phyloP scores from a whole-genome alignment of 2,329 filamentous ascomycete genomes.

The Tolypocladium album region DNA sequence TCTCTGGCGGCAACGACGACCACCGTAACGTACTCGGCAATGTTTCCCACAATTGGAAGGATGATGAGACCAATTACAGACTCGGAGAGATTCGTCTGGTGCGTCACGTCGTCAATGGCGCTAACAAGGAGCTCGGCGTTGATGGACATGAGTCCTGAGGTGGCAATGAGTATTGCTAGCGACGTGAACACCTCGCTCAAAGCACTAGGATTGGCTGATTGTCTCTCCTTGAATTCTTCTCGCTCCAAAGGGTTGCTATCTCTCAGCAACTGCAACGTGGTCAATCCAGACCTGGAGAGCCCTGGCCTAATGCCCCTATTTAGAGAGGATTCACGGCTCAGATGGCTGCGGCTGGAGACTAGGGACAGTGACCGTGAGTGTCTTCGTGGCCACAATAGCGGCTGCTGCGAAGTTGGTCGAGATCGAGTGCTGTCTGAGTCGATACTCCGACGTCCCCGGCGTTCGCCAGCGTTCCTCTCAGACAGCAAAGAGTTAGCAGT shows the following conservation, averaged over 20 bases:
- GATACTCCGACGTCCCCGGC: constrained; percentile 1
- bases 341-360: constrained; percentile 8
- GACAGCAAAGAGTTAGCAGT: neutral
- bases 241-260: constrained; percentile 3
- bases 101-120: constrained; percentile 45
- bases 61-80: constrained; percentile 51
- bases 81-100: constrained; percentile 37
- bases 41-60: constrained; percentile 51
- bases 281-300: constrained; percentile 8
- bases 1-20: constrained; percentile 48
- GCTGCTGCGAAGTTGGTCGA: constrained; percentile 9
- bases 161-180: constrained; percentile 37
- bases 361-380: constrained; percentile 16
- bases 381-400: constrained; percentile 8
- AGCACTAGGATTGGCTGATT: neutral
- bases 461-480: constrained; percentile 1
- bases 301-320: constrained; percentile 2
- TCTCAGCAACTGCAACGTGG: constrained; percentile 7
- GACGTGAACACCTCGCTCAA: constrained; percentile 22
- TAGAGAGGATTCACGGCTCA: constrained; percentile 12
- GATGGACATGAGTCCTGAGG: constrained; percentile 45
- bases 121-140: constrained; percentile 52
- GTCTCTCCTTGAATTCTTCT: neutral
- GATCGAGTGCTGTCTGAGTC: neutral
- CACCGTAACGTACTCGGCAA: constrained; percentile 52